Evolutionary conservation across 2,329 filamentous ascomycete species (phyloP).

Genomic region (Volutella citrinella): DNA sequence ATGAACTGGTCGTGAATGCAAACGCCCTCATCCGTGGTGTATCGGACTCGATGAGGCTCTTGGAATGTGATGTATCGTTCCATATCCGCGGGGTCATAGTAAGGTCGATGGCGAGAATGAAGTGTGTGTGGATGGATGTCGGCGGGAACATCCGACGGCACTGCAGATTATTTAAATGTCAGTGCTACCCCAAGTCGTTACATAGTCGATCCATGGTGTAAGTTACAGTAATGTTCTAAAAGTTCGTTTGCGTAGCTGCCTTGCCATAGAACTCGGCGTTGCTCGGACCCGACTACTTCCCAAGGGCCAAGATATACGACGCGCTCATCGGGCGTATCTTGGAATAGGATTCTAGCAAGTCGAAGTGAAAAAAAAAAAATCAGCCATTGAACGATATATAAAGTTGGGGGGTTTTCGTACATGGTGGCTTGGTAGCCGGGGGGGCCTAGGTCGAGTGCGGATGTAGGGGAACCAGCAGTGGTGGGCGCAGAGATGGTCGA

Average conservation of each 20-base stretch:
- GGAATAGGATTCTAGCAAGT: slow-evolving; percentile 44
- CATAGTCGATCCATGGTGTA: too few relatives aligned
- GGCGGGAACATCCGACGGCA: slow-evolving; percentile 42
- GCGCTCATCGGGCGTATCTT: slow-evolving; percentile 45
- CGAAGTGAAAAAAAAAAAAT: slow-evolving; percentile 19
- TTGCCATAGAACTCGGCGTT: slow-evolving; percentile 50
- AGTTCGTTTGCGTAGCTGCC: slow-evolving; percentile 51
- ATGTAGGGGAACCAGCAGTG: slow-evolving; percentile 34
- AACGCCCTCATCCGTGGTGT: slow-evolving; percentile 44
- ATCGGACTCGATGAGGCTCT: slow-evolving; percentile 46
- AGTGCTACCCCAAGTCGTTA: too few relatives aligned
- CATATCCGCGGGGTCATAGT: slow-evolving; percentile 47
- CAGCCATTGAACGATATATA: slow-evolving; percentile 2
- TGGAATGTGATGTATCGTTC: slow-evolving; percentile 48
- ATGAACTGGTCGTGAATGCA: slow-evolving; percentile 47
- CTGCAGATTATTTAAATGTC: too few relatives aligned
- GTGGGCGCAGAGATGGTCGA: slow-evolving; percentile 45
- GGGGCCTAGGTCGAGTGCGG: slow-evolving; percentile 48
- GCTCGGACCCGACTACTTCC: slow-evolving; percentile 46
- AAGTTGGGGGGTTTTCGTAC: slow-evolving; percentile 29
- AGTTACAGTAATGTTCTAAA: slow-evolving; percentile 49
- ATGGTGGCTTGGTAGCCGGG: slow-evolving; percentile 54
- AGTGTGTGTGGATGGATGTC: slow-evolving; percentile 48
- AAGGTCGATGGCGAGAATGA: slow-evolving; percentile 49
- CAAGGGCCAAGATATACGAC: slow-evolving; percentile 53